Percentiles rank a stretch among this genome's conserved stretches.
phyloP scores from a whole-genome alignment of 2,329 filamentous ascomycete genomes.

The Penicillium sp. region DNA sequence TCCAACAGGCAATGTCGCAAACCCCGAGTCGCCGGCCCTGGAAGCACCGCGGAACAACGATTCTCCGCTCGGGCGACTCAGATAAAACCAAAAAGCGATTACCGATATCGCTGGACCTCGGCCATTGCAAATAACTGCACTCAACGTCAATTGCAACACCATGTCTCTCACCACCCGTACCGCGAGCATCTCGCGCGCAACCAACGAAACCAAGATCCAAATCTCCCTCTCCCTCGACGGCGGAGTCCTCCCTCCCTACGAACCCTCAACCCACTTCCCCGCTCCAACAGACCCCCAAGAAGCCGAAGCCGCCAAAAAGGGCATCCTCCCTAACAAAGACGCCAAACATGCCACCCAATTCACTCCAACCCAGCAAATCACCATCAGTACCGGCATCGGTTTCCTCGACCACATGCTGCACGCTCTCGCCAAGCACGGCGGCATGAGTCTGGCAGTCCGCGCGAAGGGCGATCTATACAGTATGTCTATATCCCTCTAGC shows the following conservation, averaged over 20 bases:
- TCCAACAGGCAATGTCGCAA: neutral
- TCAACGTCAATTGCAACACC: slow-evolving; percentile 1
- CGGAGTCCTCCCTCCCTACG: slow-evolving; percentile 58
- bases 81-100: slow-evolving; percentile 19
- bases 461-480: slow-evolving; percentile 91
- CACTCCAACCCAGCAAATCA: slow-evolving; percentile 81
- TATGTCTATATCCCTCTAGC: slow-evolving; percentile 46
- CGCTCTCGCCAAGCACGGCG: slow-evolving; percentile 90
- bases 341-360: slow-evolving; percentile 79
- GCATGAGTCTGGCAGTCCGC: slow-evolving; percentile 83
- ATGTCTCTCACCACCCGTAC: slow-evolving; percentile 62
- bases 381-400: slow-evolving; percentile 88
- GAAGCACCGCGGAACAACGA: slow-evolving; percentile 22
- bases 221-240: slow-evolving; percentile 92
- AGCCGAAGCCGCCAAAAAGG: slow-evolving; percentile 51
- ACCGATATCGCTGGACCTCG: slow-evolving; percentile 9
- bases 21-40: slow-evolving; percentile 4
- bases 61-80: slow-evolving; percentile 22
- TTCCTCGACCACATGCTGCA: slow-evolving; percentile 99
- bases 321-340: slow-evolving; percentile 42
- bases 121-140: neutral
- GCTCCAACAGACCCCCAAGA: slow-evolving; percentile 59
- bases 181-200: slow-evolving; percentile 80
- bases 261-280: slow-evolving; percentile 57
- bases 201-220: slow-evolving; percentile 97